phyloP scores from a whole-genome alignment of 768 basidiomycete species.

The Lactifluus rugatus region DNA sequence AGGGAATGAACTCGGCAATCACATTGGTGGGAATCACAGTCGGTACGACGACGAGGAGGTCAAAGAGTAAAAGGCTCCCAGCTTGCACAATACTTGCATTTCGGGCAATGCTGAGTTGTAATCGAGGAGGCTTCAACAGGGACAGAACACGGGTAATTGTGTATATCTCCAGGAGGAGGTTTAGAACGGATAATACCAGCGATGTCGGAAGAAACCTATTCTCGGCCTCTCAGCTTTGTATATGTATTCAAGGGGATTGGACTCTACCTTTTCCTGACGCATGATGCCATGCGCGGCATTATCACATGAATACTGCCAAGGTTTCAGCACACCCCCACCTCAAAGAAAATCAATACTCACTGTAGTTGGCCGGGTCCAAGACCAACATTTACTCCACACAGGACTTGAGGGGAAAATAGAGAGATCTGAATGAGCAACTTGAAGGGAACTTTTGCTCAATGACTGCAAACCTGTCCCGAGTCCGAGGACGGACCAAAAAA shows the following conservation, averaged over 20 bases:
- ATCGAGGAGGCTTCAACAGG: constrained; percentile 24
- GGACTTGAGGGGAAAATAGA: neutral
- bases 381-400: neutral
- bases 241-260: neutral
- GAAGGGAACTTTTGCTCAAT: neutral
- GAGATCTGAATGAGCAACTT: neutral
- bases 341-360: neutral
- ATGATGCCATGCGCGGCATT: neutral
- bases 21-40: constrained; percentile 27
- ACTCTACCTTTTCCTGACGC: constrained; percentile 11
- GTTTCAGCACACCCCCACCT: neutral
- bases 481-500: constrained; percentile 6
- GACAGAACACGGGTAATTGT: constrained; percentile 27
- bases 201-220: constrained; percentile 34
- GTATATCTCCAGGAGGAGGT: constrained; percentile 33
- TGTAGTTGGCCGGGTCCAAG: constrained; percentile 4
- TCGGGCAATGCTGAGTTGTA: constrained; percentile 17
- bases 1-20: constrained; percentile 34
- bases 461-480: constrained; percentile 8
- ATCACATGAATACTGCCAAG: neutral
- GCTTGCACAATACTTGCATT: constrained; percentile 29
- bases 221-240: neutral
- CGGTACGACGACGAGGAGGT: constrained; percentile 34
- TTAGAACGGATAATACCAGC: constrained; percentile 28
- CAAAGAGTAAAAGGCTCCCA: constrained; percentile 35